Percentiles rank a stretch among this genome's conserved stretches.
Evolutionary conservation across 352 stramenopile species (phyloP).

Genomic region (Phytophthora litchii): DNA sequence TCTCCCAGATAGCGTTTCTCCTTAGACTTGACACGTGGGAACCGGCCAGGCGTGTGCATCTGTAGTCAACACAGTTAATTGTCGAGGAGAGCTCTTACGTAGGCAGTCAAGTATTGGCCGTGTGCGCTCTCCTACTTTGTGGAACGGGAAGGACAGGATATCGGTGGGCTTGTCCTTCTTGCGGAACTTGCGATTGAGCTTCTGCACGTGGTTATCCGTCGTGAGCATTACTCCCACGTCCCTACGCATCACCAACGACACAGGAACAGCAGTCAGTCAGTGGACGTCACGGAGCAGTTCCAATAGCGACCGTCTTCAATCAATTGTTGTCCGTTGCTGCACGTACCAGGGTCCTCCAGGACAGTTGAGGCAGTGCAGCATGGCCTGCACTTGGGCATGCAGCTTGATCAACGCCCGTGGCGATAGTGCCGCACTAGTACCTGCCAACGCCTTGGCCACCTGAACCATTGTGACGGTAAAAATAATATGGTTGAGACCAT

Average conservation of each 20-base stretch:
- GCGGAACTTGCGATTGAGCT: conserved; percentile 72
- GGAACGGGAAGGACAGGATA: conserved; percentile 82
- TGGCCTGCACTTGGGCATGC: conserved; percentile 70
- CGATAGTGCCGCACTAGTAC: conserved; percentile 40
- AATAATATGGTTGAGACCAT: conserved; percentile 1
- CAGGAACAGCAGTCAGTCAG: conserved; percentile 4
- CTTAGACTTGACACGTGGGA: conserved; percentile 50
- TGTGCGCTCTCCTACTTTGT: conserved; percentile 59
- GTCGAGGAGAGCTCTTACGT: conserved; percentile 5
- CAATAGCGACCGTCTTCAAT: background rate
- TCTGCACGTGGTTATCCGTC: conserved; percentile 75
- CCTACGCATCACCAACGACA: conserved; percentile 32
- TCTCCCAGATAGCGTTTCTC: conserved; percentile 83
- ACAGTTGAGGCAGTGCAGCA: conserved; percentile 68
- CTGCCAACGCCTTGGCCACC: conserved; percentile 56
- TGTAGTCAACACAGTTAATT: conserved; percentile 22
- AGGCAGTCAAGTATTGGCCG: background rate
- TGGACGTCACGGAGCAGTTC: background rate
- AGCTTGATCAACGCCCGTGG: conserved; percentile 49
- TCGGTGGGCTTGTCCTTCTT: conserved; percentile 85
- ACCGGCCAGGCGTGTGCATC: conserved; percentile 62
- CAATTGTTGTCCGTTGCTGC: conserved; percentile 12
- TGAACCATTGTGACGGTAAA: conserved; percentile 55
- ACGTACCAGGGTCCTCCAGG: conserved; percentile 68
- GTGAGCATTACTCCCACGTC: conserved; percentile 84